A percentile compares a stretch with the other conserved stretches of the same genome.
phyloP scores from a whole-genome alignment of 257 asterid genomes.

The Schizonepeta tenuifolia region DNA sequence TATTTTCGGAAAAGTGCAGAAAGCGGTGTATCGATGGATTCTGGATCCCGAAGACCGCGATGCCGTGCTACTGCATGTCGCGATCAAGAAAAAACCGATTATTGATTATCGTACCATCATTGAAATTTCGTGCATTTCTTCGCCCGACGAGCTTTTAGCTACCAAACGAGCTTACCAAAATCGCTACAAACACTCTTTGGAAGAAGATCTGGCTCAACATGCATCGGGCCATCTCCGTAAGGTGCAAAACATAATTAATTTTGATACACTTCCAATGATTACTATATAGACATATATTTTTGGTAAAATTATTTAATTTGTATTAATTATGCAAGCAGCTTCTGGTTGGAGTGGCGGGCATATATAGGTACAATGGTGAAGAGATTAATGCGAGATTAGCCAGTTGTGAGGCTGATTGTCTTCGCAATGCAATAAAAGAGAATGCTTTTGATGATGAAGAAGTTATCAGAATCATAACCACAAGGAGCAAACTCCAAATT shows the following conservation, averaged over 20 bases:
- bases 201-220: constrained; percentile 75
- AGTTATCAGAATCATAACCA: constrained; percentile 59
- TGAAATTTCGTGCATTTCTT: constrained; percentile 54
- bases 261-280: too few species aligned
- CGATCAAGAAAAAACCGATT: constrained; percentile 47
- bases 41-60: constrained; percentile 77
- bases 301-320: background rate
- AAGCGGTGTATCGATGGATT: constrained; percentile 74
- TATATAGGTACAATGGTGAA: constrained; percentile 59
- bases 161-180: constrained; percentile 66
- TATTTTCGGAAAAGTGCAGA: constrained; percentile 38
- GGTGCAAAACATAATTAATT: constrained; percentile 29
- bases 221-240: constrained; percentile 58
- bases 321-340: constrained; percentile 40
- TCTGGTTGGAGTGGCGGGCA: constrained; percentile 64
- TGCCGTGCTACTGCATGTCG: constrained; percentile 59
- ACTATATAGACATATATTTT: too few species aligned
- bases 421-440: constrained; percentile 45
- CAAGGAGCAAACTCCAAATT: constrained; percentile 79
- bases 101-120: constrained; percentile 52
- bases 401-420: constrained; percentile 53
- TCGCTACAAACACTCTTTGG: constrained; percentile 69
- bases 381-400: constrained; percentile 62
- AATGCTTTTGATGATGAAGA: constrained; percentile 64
- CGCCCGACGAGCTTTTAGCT: constrained; percentile 59